phyloP scores from a whole-genome alignment of 306 rosid species.

The Urtica urens region DNA sequence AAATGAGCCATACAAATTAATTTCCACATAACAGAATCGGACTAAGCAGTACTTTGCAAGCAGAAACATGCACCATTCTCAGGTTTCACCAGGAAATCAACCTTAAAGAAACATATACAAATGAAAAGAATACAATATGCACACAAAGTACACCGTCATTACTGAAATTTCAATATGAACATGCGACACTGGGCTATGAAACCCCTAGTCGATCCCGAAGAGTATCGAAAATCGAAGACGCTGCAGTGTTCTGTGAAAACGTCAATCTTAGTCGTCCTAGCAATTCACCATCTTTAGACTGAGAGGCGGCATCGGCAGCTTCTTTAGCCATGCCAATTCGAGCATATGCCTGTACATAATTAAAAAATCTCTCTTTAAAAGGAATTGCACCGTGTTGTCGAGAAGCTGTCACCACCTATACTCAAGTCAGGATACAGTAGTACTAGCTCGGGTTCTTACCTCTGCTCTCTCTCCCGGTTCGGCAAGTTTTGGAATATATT shows the following conservation, averaged over 20 bases:
- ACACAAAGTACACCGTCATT: constrained; percentile 9
- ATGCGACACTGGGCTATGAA: constrained; percentile 24
- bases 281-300: constrained; percentile 87
- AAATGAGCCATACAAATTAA: constrained; percentile 1
- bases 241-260: constrained; percentile 71
- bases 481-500: constrained; percentile 84
- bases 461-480: constrained; percentile 95
- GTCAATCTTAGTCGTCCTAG: constrained; percentile 81
- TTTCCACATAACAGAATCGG: background rate
- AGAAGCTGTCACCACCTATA: background rate
- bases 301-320: constrained; percentile 97
- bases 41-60: background rate
- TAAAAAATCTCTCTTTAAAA: constrained; percentile 6
- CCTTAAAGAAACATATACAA: constrained; percentile 13
- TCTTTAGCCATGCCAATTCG: constrained; percentile 95
- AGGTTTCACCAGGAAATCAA: background rate
- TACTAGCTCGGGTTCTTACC: constrained; percentile 26
- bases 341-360: constrained; percentile 64
- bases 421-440: background rate
- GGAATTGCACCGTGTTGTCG: background rate
- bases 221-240: constrained; percentile 73
- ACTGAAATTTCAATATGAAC: background rate
- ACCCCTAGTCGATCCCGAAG: constrained; percentile 76
- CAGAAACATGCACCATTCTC: background rate
- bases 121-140: constrained; percentile 26